Evolutionary conservation across 768 basidiomycete genomes (phyloP).

Genomic region (Chalciporus sphaerocephalus): DNA sequence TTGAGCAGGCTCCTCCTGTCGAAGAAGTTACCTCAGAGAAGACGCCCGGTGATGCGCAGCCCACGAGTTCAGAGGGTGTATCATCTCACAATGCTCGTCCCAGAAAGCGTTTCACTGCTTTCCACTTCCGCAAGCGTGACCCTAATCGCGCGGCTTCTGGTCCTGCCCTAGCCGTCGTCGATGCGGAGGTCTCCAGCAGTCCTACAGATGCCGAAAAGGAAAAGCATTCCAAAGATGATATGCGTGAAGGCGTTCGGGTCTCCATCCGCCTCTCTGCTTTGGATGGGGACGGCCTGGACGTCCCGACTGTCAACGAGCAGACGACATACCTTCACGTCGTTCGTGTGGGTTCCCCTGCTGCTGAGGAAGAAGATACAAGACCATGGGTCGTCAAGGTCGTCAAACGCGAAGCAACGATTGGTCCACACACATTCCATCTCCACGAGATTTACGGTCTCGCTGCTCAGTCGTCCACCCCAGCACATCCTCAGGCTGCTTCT

Average conservation of each 20-base stretch:
- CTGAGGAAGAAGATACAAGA: slow-evolving; percentile 52
- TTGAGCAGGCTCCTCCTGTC: slow-evolving; percentile 39
- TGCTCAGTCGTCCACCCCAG: slow-evolving; percentile 42
- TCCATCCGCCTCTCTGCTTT: slow-evolving; percentile 79
- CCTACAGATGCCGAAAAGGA: slow-evolving; percentile 37
- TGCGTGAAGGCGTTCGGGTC: slow-evolving; percentile 64
- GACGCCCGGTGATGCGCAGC: slow-evolving; percentile 8
- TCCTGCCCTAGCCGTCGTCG: slow-evolving; percentile 75
- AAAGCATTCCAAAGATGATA: slow-evolving; percentile 44
- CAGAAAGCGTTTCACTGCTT: slow-evolving; percentile 60
- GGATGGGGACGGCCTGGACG: slow-evolving; percentile 65
- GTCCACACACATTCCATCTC: slow-evolving; percentile 88
- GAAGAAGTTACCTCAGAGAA: slow-evolving; percentile 11
- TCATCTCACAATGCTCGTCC: slow-evolving; percentile 19
- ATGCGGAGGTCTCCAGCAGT: slow-evolving; percentile 48
- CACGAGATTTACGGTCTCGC: slow-evolving; percentile 94
- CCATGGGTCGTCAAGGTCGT: slow-evolving; percentile 93
- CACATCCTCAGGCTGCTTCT: slow-evolving; percentile 36
- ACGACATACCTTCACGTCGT: slow-evolving; percentile 85
- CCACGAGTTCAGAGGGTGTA: slow-evolving; percentile 10
- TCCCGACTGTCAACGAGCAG: slow-evolving; percentile 77
- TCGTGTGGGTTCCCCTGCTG: slow-evolving; percentile 50
- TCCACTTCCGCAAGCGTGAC: slow-evolving; percentile 60
- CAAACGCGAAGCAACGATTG: slow-evolving; percentile 89
- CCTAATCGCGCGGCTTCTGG: slow-evolving; percentile 57